A percentile compares a stretch with the other conserved stretches of the same genome.
Conservation (phyloP, 495 filamentous ascomycete species). For the Alectoria sarmentosa region DNA sequence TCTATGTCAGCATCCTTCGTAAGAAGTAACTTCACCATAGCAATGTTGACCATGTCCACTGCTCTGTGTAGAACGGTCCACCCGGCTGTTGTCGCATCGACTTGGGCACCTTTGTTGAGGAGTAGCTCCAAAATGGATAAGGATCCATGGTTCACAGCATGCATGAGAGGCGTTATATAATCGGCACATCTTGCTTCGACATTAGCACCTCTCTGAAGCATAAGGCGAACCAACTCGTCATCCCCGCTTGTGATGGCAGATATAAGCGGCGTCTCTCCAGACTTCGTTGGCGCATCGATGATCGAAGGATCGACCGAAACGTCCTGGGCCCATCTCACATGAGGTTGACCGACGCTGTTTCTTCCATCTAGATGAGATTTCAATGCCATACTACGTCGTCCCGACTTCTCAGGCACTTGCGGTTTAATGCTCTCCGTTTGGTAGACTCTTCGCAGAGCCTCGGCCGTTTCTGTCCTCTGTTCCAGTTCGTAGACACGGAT, state of each 20-base stretch:
- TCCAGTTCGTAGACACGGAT: slow-evolving; percentile 20
- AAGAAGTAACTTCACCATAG: slow-evolving; percentile 19
- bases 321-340: slow-evolving; percentile 23
- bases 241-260: slow-evolving; percentile 20
- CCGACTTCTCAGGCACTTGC: neutral
- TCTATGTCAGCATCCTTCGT: slow-evolving; percentile 22
- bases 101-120: slow-evolving; percentile 22
- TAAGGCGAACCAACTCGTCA: slow-evolving; percentile 19
- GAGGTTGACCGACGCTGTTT: neutral
- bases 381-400: slow-evolving; percentile 2
- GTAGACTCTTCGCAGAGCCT: slow-evolving; percentile 19
- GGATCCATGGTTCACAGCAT: slow-evolving; percentile 24
- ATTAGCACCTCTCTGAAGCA: slow-evolving; percentile 20
- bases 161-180: slow-evolving; percentile 21
- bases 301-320: slow-evolving; percentile 20
- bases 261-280: slow-evolving; percentile 24
- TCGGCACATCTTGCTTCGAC: slow-evolving; percentile 22
- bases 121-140: slow-evolving; percentile 20
- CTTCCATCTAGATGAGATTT: neutral
- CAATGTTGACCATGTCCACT: slow-evolving; percentile 16
- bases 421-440: slow-evolving; percentile 3
- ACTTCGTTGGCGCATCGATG: slow-evolving; percentile 21
- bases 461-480: slow-evolving; percentile 14
- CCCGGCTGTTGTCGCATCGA: slow-evolving; percentile 18
- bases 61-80: slow-evolving; percentile 26